Conservation (phyloP, 75 land plant species). For the Pinus albicaulis region DNA sequence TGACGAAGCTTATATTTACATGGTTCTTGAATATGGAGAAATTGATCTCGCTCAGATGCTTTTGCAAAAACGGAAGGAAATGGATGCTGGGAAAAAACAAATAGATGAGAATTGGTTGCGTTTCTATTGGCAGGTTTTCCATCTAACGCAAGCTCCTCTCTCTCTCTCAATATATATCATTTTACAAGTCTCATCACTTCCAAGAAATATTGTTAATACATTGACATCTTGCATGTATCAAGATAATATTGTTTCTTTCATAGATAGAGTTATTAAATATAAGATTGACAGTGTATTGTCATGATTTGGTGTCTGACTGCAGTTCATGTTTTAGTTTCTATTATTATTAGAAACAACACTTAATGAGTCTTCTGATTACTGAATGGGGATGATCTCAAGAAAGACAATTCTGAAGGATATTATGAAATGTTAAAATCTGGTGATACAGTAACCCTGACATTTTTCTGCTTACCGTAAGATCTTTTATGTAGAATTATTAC, state of each 20-base stretch:
- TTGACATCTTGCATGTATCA: background rate
- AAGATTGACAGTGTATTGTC: background rate
- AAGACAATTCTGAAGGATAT: background rate
- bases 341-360: background rate
- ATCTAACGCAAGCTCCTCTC: background rate
- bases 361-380: background rate
- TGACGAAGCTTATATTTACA: constrained; percentile 85
- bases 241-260: background rate
- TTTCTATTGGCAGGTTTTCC: constrained; percentile 89
- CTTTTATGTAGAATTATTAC: too few relatives aligned
- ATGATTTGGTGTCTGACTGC: background rate
- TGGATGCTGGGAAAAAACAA: constrained; percentile 26
- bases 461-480: too few relatives aligned
- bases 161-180: background rate
- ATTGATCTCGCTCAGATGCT: constrained; percentile 96
- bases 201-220: background rate
- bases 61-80: constrained; percentile 76
- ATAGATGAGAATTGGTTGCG: constrained; percentile 96
- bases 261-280: background rate
- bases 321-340: background rate
- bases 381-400: background rate
- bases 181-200: background rate
- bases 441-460: background rate
- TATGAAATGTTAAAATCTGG: background rate
- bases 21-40: constrained; percentile 99